Evolutionary conservation across 768 basidiomycete species (phyloP), one percentile per base, ranked within the genome.

Genomic region (Phaffia tasmanica): DNA sequence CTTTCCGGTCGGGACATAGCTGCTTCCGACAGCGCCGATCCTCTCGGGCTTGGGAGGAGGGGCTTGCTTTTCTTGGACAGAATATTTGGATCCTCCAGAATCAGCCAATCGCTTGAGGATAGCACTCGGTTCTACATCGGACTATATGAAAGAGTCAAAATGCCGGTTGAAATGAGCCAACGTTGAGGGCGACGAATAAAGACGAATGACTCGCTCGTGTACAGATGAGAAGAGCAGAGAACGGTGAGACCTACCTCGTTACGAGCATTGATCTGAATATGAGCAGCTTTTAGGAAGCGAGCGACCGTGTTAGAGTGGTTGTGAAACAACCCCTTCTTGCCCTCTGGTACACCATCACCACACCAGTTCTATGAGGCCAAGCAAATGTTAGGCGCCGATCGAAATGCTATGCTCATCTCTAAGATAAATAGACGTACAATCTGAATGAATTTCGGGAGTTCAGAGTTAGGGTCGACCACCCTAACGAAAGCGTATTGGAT

Each of bases 331-430:
- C 94, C 94, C 75, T 98, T 98, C 77, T 88, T 86, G 23, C 81
- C 80, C 75, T 85, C 89, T 16, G 94, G 94, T 0, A 98, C 94
- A 66, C 94, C 94, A 73, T 94, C 93, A 54, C 94, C 94, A 71
- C 90, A 91, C 67, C 67, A 69, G 67, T 69, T 69, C 73, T 74
- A 62, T 15, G 35, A 30, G 18, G 11, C 1, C 18, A 32, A 23
- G 15, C 19, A 25, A 9, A 18, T 15, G 48, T 8, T 23, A 23
- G 15, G 35, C 19, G 27, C 23, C 3, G 15, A 4, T 18, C 1
- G 6, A 23, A 19, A 21, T 21, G 29, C n/a, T 23, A 15, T 19
- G 51, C 19, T 19, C 51, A 16, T n/a, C 5, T 23, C 46, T 46
- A 8, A 56, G 25, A 25, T 29, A 53, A 23, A 25, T 2, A 32